Percentiles rank a stretch among this genome's conserved stretches.
These are phyloP conservation scores for Tympanopsis confertula DNA, from an alignment of 2,329 filamentous ascomycete species.

Conservation along the genomic window DNA sequence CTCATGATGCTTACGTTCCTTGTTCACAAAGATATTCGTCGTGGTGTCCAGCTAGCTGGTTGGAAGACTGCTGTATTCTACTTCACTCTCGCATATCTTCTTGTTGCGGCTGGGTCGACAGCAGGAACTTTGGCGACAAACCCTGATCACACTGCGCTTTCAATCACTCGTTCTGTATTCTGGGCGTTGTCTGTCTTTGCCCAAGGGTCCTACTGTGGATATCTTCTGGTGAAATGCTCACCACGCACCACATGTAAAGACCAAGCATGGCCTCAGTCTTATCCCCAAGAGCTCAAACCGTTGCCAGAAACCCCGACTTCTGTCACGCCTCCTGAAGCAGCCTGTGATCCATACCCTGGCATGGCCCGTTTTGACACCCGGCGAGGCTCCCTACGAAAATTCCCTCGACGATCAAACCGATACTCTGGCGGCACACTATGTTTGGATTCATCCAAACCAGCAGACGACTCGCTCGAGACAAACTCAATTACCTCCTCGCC, in stretches of 20 bases:
- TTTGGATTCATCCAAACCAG: conserved; percentile 10
- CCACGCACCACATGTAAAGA: too few species aligned
- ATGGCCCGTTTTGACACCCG: too few species aligned
- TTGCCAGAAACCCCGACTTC: too few species aligned
- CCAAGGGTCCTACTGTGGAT: conserved; percentile 16
- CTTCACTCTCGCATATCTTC: neutral
- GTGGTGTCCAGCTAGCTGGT: neutral
- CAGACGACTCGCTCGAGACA: neutral
- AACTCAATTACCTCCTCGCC: neutral
- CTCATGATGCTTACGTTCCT: neutral
- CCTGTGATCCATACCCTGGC: too few species aligned
- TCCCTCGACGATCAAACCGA: conserved; percentile 15
- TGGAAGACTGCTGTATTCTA: neutral
- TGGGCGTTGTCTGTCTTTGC: conserved; percentile 18
- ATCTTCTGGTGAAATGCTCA: conserved; percentile 6
- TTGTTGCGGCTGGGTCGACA: neutral
- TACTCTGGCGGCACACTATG: conserved; percentile 17
- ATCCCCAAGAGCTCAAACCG: too few species aligned
- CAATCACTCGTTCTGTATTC: conserved; percentile 21
- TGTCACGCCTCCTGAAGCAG: too few species aligned
- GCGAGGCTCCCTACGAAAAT: too few species aligned
- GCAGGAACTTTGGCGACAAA: neutral
- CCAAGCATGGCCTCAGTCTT: too few species aligned
- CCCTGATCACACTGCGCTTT: conserved; percentile 4
- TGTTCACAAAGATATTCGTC: neutral